A percentile compares a stretch with the other conserved stretches of the same genome.
These are phyloP conservation scores for Tuber borchii DNA, from an alignment of 495 filamentous ascomycete species.

Conservation along the genomic window DNA sequence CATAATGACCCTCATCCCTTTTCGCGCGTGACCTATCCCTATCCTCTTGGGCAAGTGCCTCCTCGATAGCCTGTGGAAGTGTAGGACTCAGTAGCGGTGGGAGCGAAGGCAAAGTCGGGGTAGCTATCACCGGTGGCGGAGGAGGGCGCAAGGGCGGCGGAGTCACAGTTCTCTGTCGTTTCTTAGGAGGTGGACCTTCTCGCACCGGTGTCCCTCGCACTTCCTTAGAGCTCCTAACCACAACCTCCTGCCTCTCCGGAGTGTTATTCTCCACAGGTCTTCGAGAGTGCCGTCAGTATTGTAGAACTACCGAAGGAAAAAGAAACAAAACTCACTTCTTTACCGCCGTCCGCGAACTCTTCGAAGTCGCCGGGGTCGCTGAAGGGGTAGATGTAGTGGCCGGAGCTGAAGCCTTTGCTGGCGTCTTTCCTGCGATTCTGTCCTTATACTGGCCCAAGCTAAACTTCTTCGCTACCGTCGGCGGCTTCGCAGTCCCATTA, in stretches of 20 bases:
- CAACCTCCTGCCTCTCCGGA: slow-evolving; percentile 20
- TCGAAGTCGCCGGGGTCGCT: slow-evolving; percentile 9
- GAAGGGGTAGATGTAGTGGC: slow-evolving; percentile 5
- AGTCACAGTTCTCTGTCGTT: slow-evolving; percentile 28
- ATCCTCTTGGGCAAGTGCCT: slow-evolving; percentile 32
- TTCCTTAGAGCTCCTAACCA: slow-evolving; percentile 30
- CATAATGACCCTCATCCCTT: slow-evolving; percentile 27
- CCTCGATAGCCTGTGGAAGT: slow-evolving; percentile 36
- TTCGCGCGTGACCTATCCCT: slow-evolving; percentile 27
- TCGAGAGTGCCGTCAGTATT: slow-evolving; percentile 21
- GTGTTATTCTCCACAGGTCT: slow-evolving; percentile 24
- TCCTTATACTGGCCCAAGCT: slow-evolving; percentile 35
- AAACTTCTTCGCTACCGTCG: slow-evolving; percentile 37
- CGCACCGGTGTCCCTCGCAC: slow-evolving; percentile 27
- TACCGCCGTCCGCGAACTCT: slow-evolving; percentile 27
- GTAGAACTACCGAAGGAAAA: slow-evolving; percentile 14
- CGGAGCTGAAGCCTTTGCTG: slow-evolving; percentile 25
- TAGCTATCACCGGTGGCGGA: slow-evolving; percentile 21
- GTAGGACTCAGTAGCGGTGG: slow-evolving; percentile 40
- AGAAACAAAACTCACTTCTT: slow-evolving; percentile 33
- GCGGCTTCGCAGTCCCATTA: slow-evolving; percentile 23
- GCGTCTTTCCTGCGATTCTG: slow-evolving; percentile 25
- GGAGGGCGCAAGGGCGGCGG: slow-evolving; percentile 32
- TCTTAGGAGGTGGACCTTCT: slow-evolving; percentile 31
- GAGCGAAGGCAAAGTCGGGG: slow-evolving; percentile 20